phyloP scores from a whole-genome alignment of 2,329 filamentous ascomycete species.

The Cercospora beticola region DNA sequence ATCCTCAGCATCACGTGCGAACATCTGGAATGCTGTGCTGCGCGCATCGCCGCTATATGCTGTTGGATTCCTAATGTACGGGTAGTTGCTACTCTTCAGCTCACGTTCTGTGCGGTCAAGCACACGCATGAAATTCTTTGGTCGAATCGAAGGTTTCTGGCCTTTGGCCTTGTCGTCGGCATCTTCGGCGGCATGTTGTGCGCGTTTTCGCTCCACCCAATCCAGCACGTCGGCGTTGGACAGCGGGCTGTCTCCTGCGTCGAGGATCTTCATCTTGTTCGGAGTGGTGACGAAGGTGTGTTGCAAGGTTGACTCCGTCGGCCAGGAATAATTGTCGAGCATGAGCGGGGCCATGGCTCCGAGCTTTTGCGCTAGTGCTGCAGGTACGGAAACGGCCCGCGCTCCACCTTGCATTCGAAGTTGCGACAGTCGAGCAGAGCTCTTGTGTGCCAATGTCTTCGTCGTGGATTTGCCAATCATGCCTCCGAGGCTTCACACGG shows the following conservation, averaged over 20 bases:
- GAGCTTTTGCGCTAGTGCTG: background rate
- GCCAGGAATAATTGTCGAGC: background rate
- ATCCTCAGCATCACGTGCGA: conserved; percentile 29
- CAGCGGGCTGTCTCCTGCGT: conserved; percentile 38
- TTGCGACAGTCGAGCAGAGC: background rate
- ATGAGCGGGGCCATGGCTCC: background rate
- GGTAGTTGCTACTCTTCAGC: conserved; percentile 32
- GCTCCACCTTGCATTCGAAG: background rate
- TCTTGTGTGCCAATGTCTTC: conserved; percentile 5
- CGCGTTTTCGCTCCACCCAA: conserved; percentile 35
- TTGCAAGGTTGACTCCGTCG: background rate
- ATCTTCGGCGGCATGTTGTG: conserved; percentile 36
- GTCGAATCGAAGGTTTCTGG: conserved; percentile 27
- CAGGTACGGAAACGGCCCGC: background rate
- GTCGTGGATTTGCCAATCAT: conserved; percentile 4
- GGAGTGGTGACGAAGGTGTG: background rate
- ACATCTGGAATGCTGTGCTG: conserved; percentile 26
- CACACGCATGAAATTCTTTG: conserved; percentile 35
- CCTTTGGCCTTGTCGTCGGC: conserved; percentile 29
- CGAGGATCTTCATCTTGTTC: conserved; percentile 36
- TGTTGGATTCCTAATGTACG: conserved; percentile 32
- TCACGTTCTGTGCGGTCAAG: conserved; percentile 36
- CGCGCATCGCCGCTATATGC: conserved; percentile 31
- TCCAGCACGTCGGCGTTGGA: conserved; percentile 40
- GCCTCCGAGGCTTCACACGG: background rate